Conservation (phyloP, 176 grass and related monocot genomes). For the Aegilops umbellulata region DNA sequence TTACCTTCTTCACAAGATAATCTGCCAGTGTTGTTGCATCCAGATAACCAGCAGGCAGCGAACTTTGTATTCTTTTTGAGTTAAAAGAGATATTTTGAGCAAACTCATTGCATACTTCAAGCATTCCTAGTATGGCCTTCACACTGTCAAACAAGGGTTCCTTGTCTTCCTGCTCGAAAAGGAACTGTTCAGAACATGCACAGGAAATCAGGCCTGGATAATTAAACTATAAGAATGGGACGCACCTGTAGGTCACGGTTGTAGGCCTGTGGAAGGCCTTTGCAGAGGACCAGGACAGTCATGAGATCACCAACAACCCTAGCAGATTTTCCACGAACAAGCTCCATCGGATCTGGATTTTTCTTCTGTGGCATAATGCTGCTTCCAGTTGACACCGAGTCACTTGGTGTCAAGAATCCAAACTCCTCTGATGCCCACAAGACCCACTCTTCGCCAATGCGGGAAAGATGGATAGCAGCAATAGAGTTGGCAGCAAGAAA, state of each 20-base stretch:
- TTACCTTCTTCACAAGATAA: conserved; percentile 99
- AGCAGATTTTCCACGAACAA: conserved; percentile 96
- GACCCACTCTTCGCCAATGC: conserved; percentile 98
- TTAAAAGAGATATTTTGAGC: conserved; percentile 94
- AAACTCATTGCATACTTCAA: conserved; percentile 91
- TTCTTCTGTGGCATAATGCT: conserved; percentile 96
- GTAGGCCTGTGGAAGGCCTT: conserved; percentile 95
- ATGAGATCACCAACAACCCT: conserved; percentile 90
- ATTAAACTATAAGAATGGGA: not conserved
- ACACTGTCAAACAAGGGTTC: conserved; percentile 95
- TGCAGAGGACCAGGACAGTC: conserved; percentile 79
- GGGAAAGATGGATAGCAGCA: conserved; percentile 81
- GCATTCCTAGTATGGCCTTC: conserved; percentile 82
- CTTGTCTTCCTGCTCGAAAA: conserved; percentile 83
- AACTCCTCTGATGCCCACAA: conserved; percentile 99
- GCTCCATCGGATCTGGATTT: conserved; percentile 94
- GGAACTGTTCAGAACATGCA: conserved; percentile 16
- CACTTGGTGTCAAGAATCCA: conserved; percentile 77
- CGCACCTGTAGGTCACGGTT: conserved; percentile 92
- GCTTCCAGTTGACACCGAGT: conserved; percentile 76
- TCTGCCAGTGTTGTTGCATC: conserved; percentile 98
- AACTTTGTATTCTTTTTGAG: conserved; percentile 72
- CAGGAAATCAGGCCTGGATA: not conserved
- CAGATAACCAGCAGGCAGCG: conserved; percentile 84
- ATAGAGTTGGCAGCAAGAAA: conserved; percentile 93